Percentiles rank a stretch among this genome's conserved stretches.
These are phyloP conservation scores for Hyaloperonospora arabidopsidis DNA, from an alignment of 352 stramenopile species.

Conservation along the genomic window DNA sequence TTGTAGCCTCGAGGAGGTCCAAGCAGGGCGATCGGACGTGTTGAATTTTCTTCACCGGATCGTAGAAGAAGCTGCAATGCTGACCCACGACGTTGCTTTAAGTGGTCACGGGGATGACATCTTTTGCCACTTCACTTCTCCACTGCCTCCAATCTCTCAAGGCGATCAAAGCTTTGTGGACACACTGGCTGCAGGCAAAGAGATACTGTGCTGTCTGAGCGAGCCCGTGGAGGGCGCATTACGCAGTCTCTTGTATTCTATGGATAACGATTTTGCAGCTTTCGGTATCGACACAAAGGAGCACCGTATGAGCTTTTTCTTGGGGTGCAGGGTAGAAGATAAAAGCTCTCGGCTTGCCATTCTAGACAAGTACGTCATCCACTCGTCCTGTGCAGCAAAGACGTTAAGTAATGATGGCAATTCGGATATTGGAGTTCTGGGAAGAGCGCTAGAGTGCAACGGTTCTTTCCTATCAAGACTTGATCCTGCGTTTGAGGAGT, in stretches of 20 bases:
- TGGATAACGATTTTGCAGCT: constrained; percentile 54
- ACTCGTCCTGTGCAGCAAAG: constrained; percentile 1
- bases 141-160: constrained; percentile 15
- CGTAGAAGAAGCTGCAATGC: constrained; percentile 40
- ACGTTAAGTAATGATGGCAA: constrained; percentile 8
- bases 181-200: constrained; percentile 30
- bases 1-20: constrained; percentile 34
- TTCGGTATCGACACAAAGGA: constrained; percentile 65
- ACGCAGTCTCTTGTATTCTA: constrained; percentile 47
- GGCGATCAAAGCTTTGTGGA: constrained; percentile 20
- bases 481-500: constrained; percentile 46
- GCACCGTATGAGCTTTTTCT: constrained; percentile 63
- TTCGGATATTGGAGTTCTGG: background rate
- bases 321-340: constrained; percentile 41
- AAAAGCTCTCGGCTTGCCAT: constrained; percentile 34
- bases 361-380: constrained; percentile 47
- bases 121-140: constrained; percentile 1
- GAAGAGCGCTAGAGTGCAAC: background rate
- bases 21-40: constrained; percentile 21
- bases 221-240: constrained; percentile 36
- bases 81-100: constrained; percentile 28
- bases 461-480: constrained; percentile 51
- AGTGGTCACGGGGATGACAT: constrained; percentile 8
- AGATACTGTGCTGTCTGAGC: constrained; percentile 29
- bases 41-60: constrained; percentile 25